These are phyloP conservation scores for Pestalotiopsis sp. DNA, from an alignment of 2,329 filamentous ascomycete species.

Conservation along the genomic window DNA sequence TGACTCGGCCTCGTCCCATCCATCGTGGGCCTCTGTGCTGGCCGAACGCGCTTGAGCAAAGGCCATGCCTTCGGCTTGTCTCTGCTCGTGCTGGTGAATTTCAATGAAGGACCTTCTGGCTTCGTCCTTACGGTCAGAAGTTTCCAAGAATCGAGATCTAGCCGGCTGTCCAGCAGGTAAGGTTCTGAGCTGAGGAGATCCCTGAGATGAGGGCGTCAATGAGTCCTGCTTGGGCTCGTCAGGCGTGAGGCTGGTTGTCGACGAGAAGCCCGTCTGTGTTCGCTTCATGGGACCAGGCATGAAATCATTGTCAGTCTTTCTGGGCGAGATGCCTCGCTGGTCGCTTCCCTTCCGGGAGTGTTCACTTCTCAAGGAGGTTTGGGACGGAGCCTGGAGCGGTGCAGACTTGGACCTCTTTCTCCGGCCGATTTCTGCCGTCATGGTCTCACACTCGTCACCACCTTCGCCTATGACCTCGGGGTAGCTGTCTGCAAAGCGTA, in stretches of 20 bases:
- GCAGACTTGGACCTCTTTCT: slow-evolving; percentile 48
- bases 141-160: slow-evolving; percentile 37
- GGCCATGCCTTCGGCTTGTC: slow-evolving; percentile 60
- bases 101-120: slow-evolving; percentile 61
- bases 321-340: slow-evolving; percentile 27
- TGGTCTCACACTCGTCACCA: slow-evolving; percentile 80
- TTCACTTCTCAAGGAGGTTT: slow-evolving; percentile 31
- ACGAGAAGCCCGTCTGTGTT: slow-evolving; percentile 58
- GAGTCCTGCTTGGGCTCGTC: slow-evolving; percentile 18
- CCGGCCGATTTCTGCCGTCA: slow-evolving; percentile 71
- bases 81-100: slow-evolving; percentile 61
- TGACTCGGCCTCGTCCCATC: slow-evolving; percentile 31
- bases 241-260: slow-evolving; percentile 28
- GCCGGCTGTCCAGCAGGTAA: slow-evolving; percentile 35
- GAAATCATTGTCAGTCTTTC: slow-evolving; percentile 46
- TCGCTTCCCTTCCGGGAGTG: slow-evolving; percentile 26
- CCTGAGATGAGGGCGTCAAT: slow-evolving; percentile 17
- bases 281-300: slow-evolving; percentile 56
- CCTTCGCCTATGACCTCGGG: slow-evolving; percentile 89
- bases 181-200: slow-evolving; percentile 25
- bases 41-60: slow-evolving; percentile 53
- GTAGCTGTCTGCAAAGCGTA: slow-evolving; percentile 71
- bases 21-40: slow-evolving; percentile 32
- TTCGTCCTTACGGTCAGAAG: slow-evolving; percentile 47
- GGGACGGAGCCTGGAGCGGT: slow-evolving; percentile 34